These are phyloP conservation scores for Fusarium torulosum DNA, from an alignment of 2,329 filamentous ascomycete species.

Conservation along the genomic window DNA sequence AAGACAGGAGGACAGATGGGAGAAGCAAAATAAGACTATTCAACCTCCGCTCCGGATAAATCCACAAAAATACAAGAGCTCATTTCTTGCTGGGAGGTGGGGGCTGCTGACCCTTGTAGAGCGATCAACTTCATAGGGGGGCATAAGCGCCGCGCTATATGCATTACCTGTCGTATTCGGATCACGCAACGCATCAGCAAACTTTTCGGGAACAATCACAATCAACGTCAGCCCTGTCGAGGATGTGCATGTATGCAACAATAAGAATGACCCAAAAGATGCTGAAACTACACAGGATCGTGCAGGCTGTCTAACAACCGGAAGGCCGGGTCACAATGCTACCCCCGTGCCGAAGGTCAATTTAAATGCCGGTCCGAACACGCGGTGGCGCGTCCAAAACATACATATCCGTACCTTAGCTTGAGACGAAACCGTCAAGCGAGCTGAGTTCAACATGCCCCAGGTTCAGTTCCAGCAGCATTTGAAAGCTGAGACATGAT, in stretches of 20 bases:
- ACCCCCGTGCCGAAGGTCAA: background rate
- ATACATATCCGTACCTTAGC: background rate
- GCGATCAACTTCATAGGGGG: slow-evolving; percentile 8
- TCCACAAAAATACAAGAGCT: slow-evolving; percentile 48
- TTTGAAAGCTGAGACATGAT: background rate
- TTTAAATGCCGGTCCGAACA: slow-evolving; percentile 15
- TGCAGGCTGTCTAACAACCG: slow-evolving; percentile 4
- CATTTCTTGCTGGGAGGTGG: slow-evolving; percentile 46
- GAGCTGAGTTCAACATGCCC: background rate
- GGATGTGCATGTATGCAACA: slow-evolving; percentile 23
- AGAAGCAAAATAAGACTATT: slow-evolving; percentile 38
- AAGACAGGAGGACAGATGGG: slow-evolving; percentile 36
- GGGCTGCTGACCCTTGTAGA: slow-evolving; percentile 41
- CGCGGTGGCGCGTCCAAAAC: background rate
- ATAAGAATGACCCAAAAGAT: background rate
- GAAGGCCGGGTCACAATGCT: background rate
- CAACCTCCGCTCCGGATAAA: slow-evolving; percentile 48
- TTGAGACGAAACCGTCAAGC: too few species aligned
- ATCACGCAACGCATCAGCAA: background rate
- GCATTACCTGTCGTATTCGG: slow-evolving; percentile 35
- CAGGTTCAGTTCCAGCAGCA: background rate
- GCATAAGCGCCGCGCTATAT: slow-evolving; percentile 24
- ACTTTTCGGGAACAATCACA: background rate
- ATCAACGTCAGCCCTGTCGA: background rate
- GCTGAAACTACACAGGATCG: background rate